Percentiles rank a stretch among this genome's conserved stretches.
Evolutionary conservation across 2,329 filamentous ascomycete species (phyloP).

Genomic region (Colletotrichum tamarilloi): DNA sequence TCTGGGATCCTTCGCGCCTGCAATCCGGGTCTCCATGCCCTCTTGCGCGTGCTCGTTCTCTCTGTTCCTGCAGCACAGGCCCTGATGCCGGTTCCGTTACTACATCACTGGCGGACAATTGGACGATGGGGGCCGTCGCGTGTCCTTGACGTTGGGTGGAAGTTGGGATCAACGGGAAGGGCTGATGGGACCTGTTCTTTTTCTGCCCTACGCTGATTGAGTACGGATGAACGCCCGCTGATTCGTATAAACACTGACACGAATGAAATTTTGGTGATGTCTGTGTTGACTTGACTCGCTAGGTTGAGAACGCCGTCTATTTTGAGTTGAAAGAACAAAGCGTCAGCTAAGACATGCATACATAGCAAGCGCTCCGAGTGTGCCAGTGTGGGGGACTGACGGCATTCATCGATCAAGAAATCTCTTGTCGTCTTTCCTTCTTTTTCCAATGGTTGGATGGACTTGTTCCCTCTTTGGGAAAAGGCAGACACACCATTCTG

Average conservation of each 20-base stretch:
- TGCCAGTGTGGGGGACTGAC: not conserved
- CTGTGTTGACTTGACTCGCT: not conserved
- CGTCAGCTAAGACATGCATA: not conserved
- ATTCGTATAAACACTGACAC: not conserved
- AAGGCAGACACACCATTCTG: not conserved
- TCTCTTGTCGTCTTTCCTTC: not conserved
- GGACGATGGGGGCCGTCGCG: not conserved
- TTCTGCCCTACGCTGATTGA: not conserved
- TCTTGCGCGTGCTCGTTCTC: not conserved
- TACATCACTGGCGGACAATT: not conserved
- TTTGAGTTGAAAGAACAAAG: constrained; percentile 11
- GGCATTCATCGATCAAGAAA: not conserved
- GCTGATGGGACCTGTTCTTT: not conserved
- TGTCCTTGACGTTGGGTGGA: not conserved
- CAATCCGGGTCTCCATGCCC: not conserved
- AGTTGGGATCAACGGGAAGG: constrained; percentile 4
- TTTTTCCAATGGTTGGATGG: constrained; percentile 18
- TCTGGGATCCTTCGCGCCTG: constrained; percentile 1
- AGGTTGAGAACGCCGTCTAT: not conserved
- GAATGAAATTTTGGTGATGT: not conserved
- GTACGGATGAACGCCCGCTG: not conserved
- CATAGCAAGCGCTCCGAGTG: not conserved
- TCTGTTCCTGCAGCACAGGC: constrained; percentile 17
- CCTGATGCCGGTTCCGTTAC: constrained; percentile 3
- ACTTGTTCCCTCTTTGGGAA: constrained; percentile 20